These are phyloP conservation scores for Boletus holoroseus DNA, from an alignment of 1,284 basidiomycete genomes.

Conservation along the genomic window DNA sequence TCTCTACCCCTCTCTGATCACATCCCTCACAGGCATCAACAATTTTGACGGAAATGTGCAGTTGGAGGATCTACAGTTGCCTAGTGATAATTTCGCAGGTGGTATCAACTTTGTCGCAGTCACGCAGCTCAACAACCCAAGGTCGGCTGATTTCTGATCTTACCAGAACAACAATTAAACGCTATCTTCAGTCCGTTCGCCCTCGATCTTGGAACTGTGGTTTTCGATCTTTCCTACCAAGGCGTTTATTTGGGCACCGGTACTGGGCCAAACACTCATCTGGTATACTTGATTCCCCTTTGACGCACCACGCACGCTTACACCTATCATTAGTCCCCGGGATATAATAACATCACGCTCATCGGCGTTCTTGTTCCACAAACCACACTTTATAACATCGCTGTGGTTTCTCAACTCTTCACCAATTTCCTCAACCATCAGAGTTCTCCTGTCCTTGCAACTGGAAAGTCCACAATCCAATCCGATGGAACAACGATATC, in stretches of 20 bases:
- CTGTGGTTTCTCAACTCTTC: conserved; percentile 58
- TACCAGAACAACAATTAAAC: not conserved
- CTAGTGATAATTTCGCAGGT: conserved; percentile 61
- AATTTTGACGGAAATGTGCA: conserved; percentile 57
- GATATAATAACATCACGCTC: conserved; percentile 59
- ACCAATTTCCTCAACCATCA: conserved; percentile 71
- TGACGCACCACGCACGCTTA: not conserved
- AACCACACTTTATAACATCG: conserved; percentile 44
- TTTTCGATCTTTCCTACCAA: conserved; percentile 60
- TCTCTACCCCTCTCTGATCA: not conserved
- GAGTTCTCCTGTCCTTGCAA: conserved; percentile 53
- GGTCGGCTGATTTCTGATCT: conserved; percentile 33
- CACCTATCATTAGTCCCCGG: conserved; percentile 39
- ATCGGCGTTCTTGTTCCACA: conserved; percentile 58
- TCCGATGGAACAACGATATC: conserved; percentile 51
- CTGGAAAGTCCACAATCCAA: conserved; percentile 55
- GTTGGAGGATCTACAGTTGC: conserved; percentile 65
- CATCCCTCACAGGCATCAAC: conserved; percentile 47
- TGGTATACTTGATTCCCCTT: conserved; percentile 37
- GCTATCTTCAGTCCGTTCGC: conserved; percentile 55
- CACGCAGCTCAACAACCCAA: conserved; percentile 59
- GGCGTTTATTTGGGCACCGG: conserved; percentile 59
- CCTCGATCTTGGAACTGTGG: conserved; percentile 65
- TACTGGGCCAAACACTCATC: conserved; percentile 43
- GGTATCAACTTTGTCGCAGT: conserved; percentile 64